Percentiles rank a stretch among this genome's conserved stretches.
phyloP scores from a whole-genome alignment of 768 basidiomycete genomes.

The Chiua virens region DNA sequence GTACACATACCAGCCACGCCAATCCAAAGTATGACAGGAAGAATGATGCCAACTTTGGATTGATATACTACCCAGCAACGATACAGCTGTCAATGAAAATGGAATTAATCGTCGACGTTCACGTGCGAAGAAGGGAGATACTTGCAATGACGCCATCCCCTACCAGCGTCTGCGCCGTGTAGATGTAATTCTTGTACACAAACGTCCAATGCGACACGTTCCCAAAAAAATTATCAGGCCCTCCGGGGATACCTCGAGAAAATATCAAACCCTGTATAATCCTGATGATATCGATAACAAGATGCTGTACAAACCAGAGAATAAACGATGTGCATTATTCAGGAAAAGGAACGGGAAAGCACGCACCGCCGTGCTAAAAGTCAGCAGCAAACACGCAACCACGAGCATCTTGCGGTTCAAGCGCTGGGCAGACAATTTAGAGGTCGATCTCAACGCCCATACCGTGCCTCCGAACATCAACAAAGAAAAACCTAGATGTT shows the following conservation, averaged over 20 bases:
- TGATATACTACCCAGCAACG: constrained; percentile 36
- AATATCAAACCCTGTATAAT: constrained; percentile 27
- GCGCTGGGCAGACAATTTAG: not conserved
- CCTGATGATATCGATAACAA: constrained; percentile 26
- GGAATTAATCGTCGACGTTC: not conserved
- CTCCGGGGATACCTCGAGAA: constrained; percentile 17
- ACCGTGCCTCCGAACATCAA: constrained; percentile 36
- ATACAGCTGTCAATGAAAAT: constrained; percentile 17
- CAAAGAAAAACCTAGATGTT: constrained; percentile 32
- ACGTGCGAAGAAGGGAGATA: not conserved
- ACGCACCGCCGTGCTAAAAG: constrained; percentile 32
- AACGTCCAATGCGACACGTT: constrained; percentile 28
- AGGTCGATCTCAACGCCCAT: constrained; percentile 16
- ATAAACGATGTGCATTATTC: too few relatives aligned
- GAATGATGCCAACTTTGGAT: constrained; percentile 21
- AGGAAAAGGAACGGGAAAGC: not conserved
- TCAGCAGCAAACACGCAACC: constrained; percentile 26
- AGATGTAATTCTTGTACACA: constrained; percentile 25
- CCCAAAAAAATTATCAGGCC: constrained; percentile 25
- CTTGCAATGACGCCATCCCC: constrained; percentile 29
- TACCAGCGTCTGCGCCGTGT: constrained; percentile 26
- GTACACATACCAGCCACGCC: constrained; percentile 21
- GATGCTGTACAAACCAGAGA: constrained; percentile 17
- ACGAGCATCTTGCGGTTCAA: constrained; percentile 23
- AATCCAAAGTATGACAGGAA: constrained; percentile 32